phyloP scores from a whole-genome alignment of 2,329 filamentous ascomycete species.

The Paracamarosporium sp. region DNA sequence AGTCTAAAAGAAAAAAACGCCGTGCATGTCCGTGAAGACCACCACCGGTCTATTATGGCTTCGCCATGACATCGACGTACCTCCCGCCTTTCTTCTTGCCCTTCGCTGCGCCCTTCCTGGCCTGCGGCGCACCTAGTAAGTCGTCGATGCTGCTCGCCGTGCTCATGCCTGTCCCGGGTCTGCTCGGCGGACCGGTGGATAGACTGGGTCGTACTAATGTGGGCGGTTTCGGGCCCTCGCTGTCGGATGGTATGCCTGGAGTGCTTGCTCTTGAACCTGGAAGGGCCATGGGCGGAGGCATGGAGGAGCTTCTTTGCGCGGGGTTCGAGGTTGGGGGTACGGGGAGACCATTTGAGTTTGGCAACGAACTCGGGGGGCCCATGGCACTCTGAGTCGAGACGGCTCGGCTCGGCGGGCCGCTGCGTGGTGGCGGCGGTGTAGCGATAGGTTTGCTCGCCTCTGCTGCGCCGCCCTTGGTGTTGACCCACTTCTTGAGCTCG shows the following conservation, averaged over 20 bases:
- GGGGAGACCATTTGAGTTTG: constrained; percentile 8
- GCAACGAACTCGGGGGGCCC: constrained; percentile 20
- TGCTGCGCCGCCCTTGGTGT: constrained; percentile 80
- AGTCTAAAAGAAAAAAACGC: no score
- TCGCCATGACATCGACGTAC: constrained; percentile 91
- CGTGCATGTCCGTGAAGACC: no score
- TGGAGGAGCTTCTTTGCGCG: constrained; percentile 35
- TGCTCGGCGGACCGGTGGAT: constrained; percentile 39
- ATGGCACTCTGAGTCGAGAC: constrained; percentile 37
- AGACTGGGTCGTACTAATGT: constrained; percentile 31
- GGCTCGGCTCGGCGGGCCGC: constrained; percentile 48
- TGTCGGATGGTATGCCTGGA: constrained; percentile 39
- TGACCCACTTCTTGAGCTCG: constrained; percentile 97
- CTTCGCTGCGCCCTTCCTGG: constrained; percentile 65
- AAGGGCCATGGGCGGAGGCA: constrained; percentile 43
- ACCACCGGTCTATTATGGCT: constrained; percentile 2
- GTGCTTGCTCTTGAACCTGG: constrained; percentile 38
- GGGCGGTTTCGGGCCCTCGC: constrained; percentile 37
- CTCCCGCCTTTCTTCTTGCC: constrained; percentile 80
- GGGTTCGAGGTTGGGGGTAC: constrained; percentile 26
- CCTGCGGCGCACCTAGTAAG: constrained; percentile 75
- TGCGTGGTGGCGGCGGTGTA: constrained; percentile 80
- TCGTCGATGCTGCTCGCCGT: constrained; percentile 96
- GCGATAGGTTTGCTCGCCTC: constrained; percentile 64
- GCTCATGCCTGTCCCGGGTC: constrained; percentile 80